Evolutionary conservation across 2,329 filamentous ascomycete species (phyloP), one percentile per base, ranked within the genome.

Genomic region (Ilyonectria destructans): DNA sequence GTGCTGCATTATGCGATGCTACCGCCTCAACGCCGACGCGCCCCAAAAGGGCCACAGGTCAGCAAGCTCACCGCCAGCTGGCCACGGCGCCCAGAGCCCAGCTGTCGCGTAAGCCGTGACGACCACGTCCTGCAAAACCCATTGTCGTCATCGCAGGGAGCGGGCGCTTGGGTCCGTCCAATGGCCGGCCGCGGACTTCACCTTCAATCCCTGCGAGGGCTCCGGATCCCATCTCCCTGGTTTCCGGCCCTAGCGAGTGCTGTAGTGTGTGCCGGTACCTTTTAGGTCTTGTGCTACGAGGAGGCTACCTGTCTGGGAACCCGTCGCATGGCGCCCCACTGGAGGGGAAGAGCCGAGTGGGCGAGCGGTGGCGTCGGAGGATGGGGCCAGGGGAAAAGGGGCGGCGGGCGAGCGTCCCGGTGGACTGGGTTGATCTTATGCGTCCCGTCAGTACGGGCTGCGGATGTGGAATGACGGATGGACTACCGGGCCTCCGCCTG

Each of bases 361-460:
- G 57, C 62, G 57, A 64, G 33, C 57, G 56, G 57, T 56, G 54
- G 66, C 64, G 59, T 63, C 64, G 62, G 64, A 52, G 65, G 67
- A 65, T 75, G 68, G 73, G 65, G 62, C 68, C 71, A 75, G 73
- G 74, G 74, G 75, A 74, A 77, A 75, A 75, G 67, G 74, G 75
- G 73, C 72, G 51, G 69, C 72, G 73, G 74, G 62, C 75, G 69
- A 72, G 69, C 69, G 75, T 75, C 75, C 75, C 75, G 72, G 75
- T 71, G 73, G 68, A 61, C 74, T 77, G 75, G 75, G 74, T 77
- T 77, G 75, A 77, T 77, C 75, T 77, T 70, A 76, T 75, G 69
- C 74, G 75, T 73, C 70, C 69, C 58, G 73, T 69, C 69, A 70
- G 69, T 69, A 70, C 65, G 58, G 73, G 65, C 70, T 74, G 29